Conservation (phyloP, 768 basidiomycete species). For the Tremella fuciformis region DNA sequence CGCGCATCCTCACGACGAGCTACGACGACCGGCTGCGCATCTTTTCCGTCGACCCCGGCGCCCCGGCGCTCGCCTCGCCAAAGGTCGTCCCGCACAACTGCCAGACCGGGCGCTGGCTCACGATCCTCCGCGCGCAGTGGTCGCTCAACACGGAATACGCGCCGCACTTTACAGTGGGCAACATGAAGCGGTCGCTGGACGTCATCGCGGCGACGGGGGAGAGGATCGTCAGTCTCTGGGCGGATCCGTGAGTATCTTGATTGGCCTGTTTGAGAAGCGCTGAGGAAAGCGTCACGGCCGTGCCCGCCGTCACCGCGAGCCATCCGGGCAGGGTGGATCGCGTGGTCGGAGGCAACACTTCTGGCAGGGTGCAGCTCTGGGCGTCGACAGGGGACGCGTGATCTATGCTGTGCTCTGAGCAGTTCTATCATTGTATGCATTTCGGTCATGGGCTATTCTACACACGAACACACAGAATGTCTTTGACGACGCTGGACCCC, state of each 20-base stretch:
- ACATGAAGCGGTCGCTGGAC: slow-evolving; percentile 53
- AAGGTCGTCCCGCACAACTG: slow-evolving; percentile 51
- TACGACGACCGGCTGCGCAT: slow-evolving; percentile 54
- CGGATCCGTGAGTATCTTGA: slow-evolving; percentile 32
- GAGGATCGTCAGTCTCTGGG: slow-evolving; percentile 38
- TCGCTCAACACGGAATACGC: slow-evolving; percentile 45
- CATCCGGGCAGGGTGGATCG: slow-evolving; percentile 50
- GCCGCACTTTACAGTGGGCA: slow-evolving; percentile 52
- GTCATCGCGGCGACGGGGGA: slow-evolving; percentile 50
- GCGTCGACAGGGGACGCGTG: slow-evolving; percentile 4
- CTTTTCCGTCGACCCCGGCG: too few relatives aligned
- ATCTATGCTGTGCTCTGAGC: too few relatives aligned
- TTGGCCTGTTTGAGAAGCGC: too few relatives aligned
- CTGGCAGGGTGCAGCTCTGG: slow-evolving; percentile 51
- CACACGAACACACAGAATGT: too few relatives aligned
- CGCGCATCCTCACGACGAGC: slow-evolving; percentile 51
- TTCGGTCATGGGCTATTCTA: too few relatives aligned
- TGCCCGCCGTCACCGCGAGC: slow-evolving; percentile 52
- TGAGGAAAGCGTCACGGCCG: slow-evolving; percentile 48
- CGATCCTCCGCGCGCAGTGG: slow-evolving; percentile 55
- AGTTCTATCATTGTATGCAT: too few relatives aligned
- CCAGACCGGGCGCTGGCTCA: slow-evolving; percentile 54
- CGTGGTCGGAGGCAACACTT: slow-evolving; percentile 52
- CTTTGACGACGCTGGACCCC: too few relatives aligned
- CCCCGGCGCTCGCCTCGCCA: slow-evolving; percentile 11